Percentiles rank a stretch among this genome's conserved stretches.
phyloP scores from a whole-genome alignment of 768 basidiomycete species.

The Tulasnella calospora region DNA sequence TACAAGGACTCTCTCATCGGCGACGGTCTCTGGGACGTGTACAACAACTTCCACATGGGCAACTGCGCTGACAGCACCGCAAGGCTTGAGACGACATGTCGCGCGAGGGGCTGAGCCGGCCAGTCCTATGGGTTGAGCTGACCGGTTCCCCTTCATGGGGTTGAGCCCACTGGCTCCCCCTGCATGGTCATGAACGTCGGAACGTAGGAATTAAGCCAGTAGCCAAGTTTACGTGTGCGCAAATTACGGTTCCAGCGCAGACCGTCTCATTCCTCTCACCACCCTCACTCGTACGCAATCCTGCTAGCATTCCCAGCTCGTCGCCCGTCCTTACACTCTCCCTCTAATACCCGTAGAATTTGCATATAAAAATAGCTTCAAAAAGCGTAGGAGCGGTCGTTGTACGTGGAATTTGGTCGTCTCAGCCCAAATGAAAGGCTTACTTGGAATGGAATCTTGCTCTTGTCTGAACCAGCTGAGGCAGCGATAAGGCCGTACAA shows the following conservation, averaged over 20 bases:
- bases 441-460: conserved; percentile 2
- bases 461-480: conserved; percentile 80
- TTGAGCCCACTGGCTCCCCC: too few species aligned
- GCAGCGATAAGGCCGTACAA: conserved; percentile 94
- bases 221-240: conserved; percentile 88
- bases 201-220: conserved; percentile 87
- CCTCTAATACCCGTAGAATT: neutral
- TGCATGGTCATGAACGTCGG: too few species aligned
- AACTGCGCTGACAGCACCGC: conserved; percentile 90
- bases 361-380: conserved; percentile 44
- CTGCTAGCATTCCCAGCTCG: neutral
- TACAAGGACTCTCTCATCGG: conserved; percentile 79
- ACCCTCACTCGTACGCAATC: conserved; percentile 2
- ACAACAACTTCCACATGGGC: conserved; percentile 98
- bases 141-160: too few species aligned
- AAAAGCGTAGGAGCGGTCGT: conserved; percentile 67
- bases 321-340: conserved; percentile 8
- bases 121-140: too few species aligned
- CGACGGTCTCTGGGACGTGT: conserved; percentile 95
- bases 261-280: conserved; percentile 11
- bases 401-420: conserved; percentile 38
- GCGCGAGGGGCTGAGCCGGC: too few species aligned
- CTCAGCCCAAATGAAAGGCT: neutral
- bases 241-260: conserved; percentile 2
- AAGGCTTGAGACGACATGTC: too few species aligned